phyloP scores from a whole-genome alignment of 176 grass and related monocot species.

The Ananas comosus region DNA sequence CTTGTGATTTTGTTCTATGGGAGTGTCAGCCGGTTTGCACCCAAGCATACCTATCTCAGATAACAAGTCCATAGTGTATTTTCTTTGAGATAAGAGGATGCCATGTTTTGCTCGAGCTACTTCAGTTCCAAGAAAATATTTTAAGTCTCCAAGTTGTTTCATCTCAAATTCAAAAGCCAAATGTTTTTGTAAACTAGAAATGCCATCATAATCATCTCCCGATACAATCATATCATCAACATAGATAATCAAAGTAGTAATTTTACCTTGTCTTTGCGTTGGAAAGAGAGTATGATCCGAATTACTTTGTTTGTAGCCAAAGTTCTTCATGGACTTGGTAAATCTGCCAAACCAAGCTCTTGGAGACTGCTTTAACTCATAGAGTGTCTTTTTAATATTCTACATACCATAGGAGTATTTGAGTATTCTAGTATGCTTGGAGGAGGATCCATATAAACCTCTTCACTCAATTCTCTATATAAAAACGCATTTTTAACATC shows the following conservation, averaged over 20 bases:
- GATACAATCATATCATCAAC: neutral
- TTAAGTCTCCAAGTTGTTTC: neutral
- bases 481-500: too few relatives aligned
- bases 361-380: conserved; percentile 1
- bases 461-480: neutral
- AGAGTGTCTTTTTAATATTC: neutral
- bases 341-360: conserved; percentile 2
- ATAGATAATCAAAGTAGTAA: neutral
- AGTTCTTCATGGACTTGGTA: neutral
- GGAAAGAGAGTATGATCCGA: neutral
- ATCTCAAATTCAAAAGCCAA: neutral
- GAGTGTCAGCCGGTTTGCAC: too few relatives aligned
- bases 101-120: neutral
- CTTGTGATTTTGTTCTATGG: too few relatives aligned
- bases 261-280: neutral
- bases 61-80: neutral
- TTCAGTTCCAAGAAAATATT: conserved; percentile 1
- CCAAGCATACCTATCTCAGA: neutral
- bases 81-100: conserved; percentile 1
- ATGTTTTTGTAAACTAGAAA: neutral
- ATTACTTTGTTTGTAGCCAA: conserved; percentile 1
- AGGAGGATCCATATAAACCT: neutral
- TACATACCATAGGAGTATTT: neutral
- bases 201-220: neutral
- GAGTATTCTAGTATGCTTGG: neutral